These are phyloP conservation scores for Pestalotiopsis sp. DNA, from an alignment of 2,329 filamentous ascomycete species.

Conservation along the genomic window DNA sequence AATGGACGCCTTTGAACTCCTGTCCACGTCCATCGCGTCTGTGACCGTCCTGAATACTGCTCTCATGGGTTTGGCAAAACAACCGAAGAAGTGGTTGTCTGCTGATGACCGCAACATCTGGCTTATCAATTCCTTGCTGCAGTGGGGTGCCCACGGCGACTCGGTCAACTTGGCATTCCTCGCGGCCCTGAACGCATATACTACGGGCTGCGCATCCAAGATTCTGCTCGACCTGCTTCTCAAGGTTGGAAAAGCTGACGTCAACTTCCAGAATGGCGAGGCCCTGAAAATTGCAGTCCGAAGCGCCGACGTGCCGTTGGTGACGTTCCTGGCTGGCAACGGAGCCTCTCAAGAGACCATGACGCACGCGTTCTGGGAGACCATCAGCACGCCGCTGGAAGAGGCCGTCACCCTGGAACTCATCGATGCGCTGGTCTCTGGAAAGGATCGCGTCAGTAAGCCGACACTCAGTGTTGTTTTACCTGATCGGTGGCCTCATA, in stretches of 20 bases:
- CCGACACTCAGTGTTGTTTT: neutral
- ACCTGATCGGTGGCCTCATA: neutral
- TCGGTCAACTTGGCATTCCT: neutral
- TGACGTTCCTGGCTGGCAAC: neutral
- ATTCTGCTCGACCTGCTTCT: neutral
- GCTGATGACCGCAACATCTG: neutral
- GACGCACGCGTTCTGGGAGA: neutral
- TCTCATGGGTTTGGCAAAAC: neutral
- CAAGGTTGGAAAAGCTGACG: neutral
- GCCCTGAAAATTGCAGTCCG: neutral
- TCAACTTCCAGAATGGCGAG: neutral
- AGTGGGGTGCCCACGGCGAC: neutral
- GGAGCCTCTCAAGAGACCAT: neutral
- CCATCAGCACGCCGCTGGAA: neutral
- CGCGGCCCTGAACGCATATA: neutral
- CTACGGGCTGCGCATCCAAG: neutral
- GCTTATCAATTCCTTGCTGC: neutral
- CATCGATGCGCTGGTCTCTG: neutral
- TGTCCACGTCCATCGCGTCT: neutral
- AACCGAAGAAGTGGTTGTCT: slow-evolving; percentile 1
- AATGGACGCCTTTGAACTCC: neutral
- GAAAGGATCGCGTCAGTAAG: neutral
- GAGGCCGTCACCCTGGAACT: neutral
- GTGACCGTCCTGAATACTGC: neutral
- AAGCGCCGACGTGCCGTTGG: neutral